These are phyloP conservation scores for Solanum rostratum DNA, from an alignment of 257 asterid species.

Conservation along the genomic window DNA sequence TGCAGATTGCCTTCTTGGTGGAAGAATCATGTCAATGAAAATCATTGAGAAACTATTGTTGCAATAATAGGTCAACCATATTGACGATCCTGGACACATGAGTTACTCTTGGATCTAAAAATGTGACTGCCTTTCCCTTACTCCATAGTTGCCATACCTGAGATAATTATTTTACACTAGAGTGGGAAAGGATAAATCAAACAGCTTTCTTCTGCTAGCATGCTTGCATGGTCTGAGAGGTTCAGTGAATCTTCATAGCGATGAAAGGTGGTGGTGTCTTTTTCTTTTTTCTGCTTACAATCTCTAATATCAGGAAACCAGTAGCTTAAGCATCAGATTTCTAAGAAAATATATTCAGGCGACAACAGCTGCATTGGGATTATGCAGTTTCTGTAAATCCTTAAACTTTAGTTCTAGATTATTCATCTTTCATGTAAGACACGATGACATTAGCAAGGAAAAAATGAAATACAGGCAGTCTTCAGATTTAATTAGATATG, in stretches of 20 bases:
- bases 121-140: background rate
- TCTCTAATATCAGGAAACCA: background rate
- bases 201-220: no score
- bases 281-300: background rate
- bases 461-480: background rate
- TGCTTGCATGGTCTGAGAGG: conserved; percentile 2
- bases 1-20: background rate
- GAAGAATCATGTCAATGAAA: background rate
- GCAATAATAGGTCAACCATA: conserved; percentile 4
- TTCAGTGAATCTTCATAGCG: background rate
- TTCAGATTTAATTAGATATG: no score
- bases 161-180: background rate
- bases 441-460: background rate
- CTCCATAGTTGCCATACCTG: conserved; percentile 1
- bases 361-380: no score
- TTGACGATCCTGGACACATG: background rate
- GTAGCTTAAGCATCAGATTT: background rate
- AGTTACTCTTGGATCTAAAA: background rate
- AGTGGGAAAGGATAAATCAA: background rate
- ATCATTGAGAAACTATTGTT: background rate
- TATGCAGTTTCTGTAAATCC: no score
- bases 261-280: background rate
- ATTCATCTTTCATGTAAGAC: background rate
- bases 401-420: no score
- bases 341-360: no score